Percentiles rank a stretch among this genome's conserved stretches.
phyloP scores from a whole-genome alignment of 495 filamentous ascomycete species.

The Cercophora samala region DNA sequence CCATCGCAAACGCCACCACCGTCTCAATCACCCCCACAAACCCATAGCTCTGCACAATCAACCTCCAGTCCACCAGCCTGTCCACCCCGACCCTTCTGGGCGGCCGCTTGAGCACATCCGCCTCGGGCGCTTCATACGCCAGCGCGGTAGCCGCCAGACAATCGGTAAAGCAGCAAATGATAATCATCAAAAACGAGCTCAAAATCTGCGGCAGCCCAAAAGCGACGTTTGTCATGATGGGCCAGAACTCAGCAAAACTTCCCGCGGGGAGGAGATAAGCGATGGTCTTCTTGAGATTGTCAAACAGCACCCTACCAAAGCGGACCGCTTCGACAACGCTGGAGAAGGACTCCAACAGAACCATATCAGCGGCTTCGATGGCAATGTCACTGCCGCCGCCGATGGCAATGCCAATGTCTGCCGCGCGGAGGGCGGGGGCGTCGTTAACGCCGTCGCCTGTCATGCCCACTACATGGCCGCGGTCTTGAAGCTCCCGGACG shows the following conservation, averaged over 20 bases:
- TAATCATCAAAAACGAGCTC: constrained; percentile 67
- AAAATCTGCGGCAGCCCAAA: constrained; percentile 67
- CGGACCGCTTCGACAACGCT: constrained; percentile 65
- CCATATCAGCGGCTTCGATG: constrained; percentile 69
- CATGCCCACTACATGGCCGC: constrained; percentile 56
- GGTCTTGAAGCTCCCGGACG: constrained; percentile 61
- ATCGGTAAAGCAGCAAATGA: constrained; percentile 69
- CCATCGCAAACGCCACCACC: constrained; percentile 59
- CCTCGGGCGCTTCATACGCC: constrained; percentile 69
- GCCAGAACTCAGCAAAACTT: constrained; percentile 68
- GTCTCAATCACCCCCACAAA: constrained; percentile 62
- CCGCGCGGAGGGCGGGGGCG: constrained; percentile 67
- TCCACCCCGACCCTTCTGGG: constrained; percentile 60
- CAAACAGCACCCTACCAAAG: constrained; percentile 65
- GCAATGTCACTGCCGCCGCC: constrained; percentile 75
- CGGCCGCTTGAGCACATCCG: constrained; percentile 58
- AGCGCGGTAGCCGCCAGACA: constrained; percentile 61
- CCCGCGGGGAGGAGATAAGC: constrained; percentile 69
- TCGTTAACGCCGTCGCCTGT: constrained; percentile 82
- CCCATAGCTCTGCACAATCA: constrained; percentile 61
- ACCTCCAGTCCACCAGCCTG: constrained; percentile 61
- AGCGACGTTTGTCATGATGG: constrained; percentile 62
- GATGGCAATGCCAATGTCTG: constrained; percentile 78
- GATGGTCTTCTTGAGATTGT: constrained; percentile 70
- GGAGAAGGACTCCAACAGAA: constrained; percentile 63